Conservation (phyloP, 495 filamentous ascomycete species). For the Cudoniella acicularis region DNA sequence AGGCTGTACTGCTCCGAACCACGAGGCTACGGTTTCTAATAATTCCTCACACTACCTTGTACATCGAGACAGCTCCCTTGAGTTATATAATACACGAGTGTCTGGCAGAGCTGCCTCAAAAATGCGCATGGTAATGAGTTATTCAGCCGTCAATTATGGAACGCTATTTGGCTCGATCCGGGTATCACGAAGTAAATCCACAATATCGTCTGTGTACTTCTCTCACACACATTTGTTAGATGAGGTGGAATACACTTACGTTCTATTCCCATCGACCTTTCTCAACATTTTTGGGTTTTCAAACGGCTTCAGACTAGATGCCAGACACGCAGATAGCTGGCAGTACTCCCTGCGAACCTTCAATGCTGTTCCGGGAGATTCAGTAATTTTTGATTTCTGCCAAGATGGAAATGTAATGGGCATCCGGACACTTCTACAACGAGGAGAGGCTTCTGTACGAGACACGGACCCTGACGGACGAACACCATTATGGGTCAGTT, state of each 20-base stretch:
- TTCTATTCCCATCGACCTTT: background rate
- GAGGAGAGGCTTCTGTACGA: constrained; percentile 17
- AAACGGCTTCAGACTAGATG: background rate
- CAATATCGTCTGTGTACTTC: background rate
- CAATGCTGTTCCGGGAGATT: constrained; percentile 1
- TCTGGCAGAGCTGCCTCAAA: background rate
- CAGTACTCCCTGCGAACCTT: constrained; percentile 9
- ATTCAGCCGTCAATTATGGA: background rate
- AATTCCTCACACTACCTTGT: too few species aligned
- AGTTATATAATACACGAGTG: too few species aligned
- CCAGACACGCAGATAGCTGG: constrained; percentile 2
- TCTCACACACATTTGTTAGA: background rate
- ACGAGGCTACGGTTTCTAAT: too few species aligned
- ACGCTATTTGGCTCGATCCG: background rate
- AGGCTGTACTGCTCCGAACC: too few species aligned
- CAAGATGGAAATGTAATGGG: constrained; percentile 17
- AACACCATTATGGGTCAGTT: constrained; percentile 11
- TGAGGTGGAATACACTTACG: background rate
- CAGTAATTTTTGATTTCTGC: constrained; percentile 25
- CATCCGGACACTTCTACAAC: constrained; percentile 14
- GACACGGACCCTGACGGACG: constrained; percentile 10
- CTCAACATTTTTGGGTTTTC: background rate
- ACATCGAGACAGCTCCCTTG: too few species aligned
- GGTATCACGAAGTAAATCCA: background rate
- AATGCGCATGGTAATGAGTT: background rate